Percentiles rank a stretch among this genome's conserved stretches.
Evolutionary conservation across 1,139 yeast species (phyloP).

Genomic region (Debaryomycetaceae sp.): DNA sequence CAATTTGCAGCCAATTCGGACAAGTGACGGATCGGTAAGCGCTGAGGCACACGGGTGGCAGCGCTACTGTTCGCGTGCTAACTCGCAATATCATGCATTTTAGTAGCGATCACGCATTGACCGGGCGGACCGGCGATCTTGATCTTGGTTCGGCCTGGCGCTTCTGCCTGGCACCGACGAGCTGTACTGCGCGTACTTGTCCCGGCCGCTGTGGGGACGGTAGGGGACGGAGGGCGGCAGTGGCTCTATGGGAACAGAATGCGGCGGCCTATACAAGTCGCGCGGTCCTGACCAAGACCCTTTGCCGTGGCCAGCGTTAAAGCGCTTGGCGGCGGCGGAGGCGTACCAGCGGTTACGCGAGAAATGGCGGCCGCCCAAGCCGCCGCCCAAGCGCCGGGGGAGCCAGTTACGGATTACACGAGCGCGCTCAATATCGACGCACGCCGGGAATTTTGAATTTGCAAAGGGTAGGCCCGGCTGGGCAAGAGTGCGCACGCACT

Average conservation of each 20-base stretch:
- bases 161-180: too few species aligned
- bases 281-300: too few species aligned
- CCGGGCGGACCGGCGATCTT: not conserved
- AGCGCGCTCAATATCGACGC: conserved; percentile 82
- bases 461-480: conserved; percentile 34
- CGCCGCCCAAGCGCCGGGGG: conserved; percentile 65
- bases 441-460: conserved; percentile 12
- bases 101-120: not conserved
- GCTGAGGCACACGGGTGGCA: too few species aligned
- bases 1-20: too few species aligned
- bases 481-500: conserved; percentile 48
- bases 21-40: too few species aligned
- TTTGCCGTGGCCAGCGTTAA: too few species aligned
- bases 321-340: not conserved
- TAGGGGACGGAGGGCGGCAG: too few species aligned
- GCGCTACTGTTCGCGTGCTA: conserved; percentile 1
- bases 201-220: too few species aligned
- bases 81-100: not conserved
- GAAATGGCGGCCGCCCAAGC: conserved; percentile 50
- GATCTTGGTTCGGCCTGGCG: conserved; percentile 8
- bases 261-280: too few species aligned
- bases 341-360: not conserved
- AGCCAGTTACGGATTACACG: conserved; percentile 66
- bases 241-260: too few species aligned
- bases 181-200: too few species aligned